phyloP scores from a whole-genome alignment of 345 rosid species.

The Rhodamnia argentea region DNA sequence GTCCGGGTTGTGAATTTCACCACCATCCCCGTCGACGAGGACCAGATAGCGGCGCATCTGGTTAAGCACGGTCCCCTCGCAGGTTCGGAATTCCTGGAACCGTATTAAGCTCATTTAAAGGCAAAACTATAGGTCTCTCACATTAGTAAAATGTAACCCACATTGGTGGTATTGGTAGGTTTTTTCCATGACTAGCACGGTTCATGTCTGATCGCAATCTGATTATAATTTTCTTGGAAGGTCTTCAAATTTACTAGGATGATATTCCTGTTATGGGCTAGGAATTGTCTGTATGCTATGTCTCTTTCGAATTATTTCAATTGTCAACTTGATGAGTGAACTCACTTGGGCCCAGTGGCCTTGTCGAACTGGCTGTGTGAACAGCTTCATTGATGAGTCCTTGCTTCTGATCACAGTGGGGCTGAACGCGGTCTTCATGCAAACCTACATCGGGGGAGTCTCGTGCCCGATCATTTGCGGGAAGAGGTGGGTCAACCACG shows the following conservation, averaged over 20 bases:
- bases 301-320: neutral
- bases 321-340: neutral
- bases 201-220: neutral
- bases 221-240: neutral
- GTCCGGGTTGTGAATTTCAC: constrained; percentile 57
- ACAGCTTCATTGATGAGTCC: neutral
- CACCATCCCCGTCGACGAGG: constrained; percentile 51
- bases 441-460: constrained; percentile 83
- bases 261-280: neutral
- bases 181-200: neutral
- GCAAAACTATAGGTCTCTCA: neutral
- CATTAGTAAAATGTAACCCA: neutral
- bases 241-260: neutral
- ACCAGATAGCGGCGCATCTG: constrained; percentile 62
- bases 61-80: constrained; percentile 79
- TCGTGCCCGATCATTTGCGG: constrained; percentile 81
- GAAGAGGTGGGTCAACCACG: constrained; percentile 63
- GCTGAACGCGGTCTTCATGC: constrained; percentile 77
- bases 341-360: neutral
- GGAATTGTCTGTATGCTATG: neutral
- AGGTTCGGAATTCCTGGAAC: constrained; percentile 13
- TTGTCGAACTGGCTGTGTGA: neutral
- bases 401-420: constrained; percentile 30
- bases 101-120: neutral
- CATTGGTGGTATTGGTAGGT: neutral